phyloP scores from a whole-genome alignment of 2,329 filamentous ascomycete species.

The Calonectria multiphialidica region DNA sequence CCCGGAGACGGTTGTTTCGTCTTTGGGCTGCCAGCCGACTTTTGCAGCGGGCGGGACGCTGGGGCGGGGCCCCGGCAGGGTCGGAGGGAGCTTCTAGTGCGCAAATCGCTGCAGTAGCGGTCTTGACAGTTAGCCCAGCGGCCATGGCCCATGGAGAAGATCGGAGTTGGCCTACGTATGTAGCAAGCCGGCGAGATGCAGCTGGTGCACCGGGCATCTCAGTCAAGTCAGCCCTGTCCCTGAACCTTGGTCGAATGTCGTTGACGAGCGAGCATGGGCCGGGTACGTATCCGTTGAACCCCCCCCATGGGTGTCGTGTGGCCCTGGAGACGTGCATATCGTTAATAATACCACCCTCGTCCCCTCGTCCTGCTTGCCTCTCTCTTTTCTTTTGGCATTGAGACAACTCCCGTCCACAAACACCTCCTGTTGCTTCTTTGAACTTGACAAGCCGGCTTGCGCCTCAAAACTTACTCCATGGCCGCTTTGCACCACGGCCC shows the following conservation, averaged over 20 bases:
- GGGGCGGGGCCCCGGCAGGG: slow-evolving; percentile 12
- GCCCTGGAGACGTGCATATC: slow-evolving; percentile 4
- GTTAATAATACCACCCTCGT: slow-evolving; percentile 21
- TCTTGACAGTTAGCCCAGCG: not conserved
- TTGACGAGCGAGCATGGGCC: slow-evolving; percentile 9
- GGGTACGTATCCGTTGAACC: slow-evolving; percentile 10
- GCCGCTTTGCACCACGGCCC: not conserved
- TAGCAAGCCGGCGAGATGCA: not conserved
- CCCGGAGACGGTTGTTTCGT: slow-evolving; percentile 18
- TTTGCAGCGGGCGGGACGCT: slow-evolving; percentile 18
- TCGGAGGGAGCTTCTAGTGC: slow-evolving; percentile 4
- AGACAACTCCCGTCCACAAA: not conserved
- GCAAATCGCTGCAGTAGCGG: slow-evolving; percentile 6
- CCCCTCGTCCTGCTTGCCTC: not conserved
- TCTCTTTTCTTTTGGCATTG: not conserved
- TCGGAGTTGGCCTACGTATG: slow-evolving; percentile 9
- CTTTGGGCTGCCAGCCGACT: slow-evolving; percentile 2
- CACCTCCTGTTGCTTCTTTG: not conserved
- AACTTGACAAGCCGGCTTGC: not conserved
- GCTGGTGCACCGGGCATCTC: not conserved
- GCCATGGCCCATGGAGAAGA: not conserved
- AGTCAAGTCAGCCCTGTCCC: slow-evolving; percentile 16
- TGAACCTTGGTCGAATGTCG: slow-evolving; percentile 13
- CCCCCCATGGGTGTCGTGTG: not conserved
- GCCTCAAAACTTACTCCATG: slow-evolving; percentile 1